phyloP scores from a whole-genome alignment of 805 yeast species.

The Cyberlindnera euphorbiae region DNA sequence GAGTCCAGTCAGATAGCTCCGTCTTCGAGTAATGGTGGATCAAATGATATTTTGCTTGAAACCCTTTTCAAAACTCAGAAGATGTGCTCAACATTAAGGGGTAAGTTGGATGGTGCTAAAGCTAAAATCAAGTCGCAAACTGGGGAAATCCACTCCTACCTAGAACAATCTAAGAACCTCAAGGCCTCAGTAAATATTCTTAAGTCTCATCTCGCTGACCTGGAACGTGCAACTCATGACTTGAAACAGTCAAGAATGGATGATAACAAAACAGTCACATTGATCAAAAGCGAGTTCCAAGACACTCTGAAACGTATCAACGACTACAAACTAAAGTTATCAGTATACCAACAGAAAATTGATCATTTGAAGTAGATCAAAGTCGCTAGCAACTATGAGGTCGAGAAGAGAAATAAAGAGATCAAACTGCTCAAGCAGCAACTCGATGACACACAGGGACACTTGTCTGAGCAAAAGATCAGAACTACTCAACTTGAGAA shows the following conservation, averaged over 20 bases:
- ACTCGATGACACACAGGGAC: slow-evolving; percentile 40
- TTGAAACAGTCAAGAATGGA: slow-evolving; percentile 23
- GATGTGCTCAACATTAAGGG: slow-evolving; percentile 30
- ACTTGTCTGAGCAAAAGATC: slow-evolving; percentile 43
- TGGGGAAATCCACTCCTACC: no score
- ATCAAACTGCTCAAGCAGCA: slow-evolving; percentile 31
- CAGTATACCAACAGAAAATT: slow-evolving; percentile 21
- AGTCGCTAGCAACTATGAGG: slow-evolving; percentile 17
- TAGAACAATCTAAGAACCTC: no score
- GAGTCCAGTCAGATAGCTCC: neutral
- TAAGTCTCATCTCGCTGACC: slow-evolving; percentile 17
- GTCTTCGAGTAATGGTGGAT: slow-evolving; percentile 12
- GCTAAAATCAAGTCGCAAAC: slow-evolving; percentile 26
- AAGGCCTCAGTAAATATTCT: slow-evolving; percentile 16
- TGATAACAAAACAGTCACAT: slow-evolving; percentile 20
- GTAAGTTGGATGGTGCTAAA: slow-evolving; percentile 28
- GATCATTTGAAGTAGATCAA: slow-evolving; percentile 25
- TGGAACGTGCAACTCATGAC: slow-evolving; percentile 22
- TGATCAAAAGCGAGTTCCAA: slow-evolving; percentile 24
- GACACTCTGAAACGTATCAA: slow-evolving; percentile 16
- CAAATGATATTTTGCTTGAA: slow-evolving; percentile 34
- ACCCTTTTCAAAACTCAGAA: slow-evolving; percentile 37
- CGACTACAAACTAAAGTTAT: slow-evolving; percentile 21
- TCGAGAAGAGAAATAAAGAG: slow-evolving; percentile 28
- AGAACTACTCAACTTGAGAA: slow-evolving; percentile 29